Conservation (phyloP, 2,329 filamentous ascomycete genomes). For the Fusarium sp. region DNA sequence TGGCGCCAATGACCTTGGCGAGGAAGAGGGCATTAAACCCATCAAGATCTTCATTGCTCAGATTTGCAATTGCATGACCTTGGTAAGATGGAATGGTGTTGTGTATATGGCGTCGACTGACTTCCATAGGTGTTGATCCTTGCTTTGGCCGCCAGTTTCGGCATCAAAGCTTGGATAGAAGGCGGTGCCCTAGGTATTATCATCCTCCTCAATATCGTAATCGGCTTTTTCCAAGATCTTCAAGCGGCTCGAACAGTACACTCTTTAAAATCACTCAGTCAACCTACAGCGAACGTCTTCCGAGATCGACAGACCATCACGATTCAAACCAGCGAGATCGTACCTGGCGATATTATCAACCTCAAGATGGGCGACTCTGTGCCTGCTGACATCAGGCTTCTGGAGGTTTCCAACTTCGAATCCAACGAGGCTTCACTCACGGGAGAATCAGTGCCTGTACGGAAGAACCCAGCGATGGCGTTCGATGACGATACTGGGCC, state of each 20-base stretch:
- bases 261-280: slow-evolving; percentile 55
- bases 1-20: slow-evolving; percentile 72
- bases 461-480: slow-evolving; percentile 59
- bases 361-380: slow-evolving; percentile 68
- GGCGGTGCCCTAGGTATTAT: slow-evolving; percentile 68
- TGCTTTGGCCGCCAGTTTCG: slow-evolving; percentile 67
- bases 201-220: slow-evolving; percentile 67
- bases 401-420: slow-evolving; percentile 33
- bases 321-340: slow-evolving; percentile 26
- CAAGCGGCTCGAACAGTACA: slow-evolving; percentile 61
- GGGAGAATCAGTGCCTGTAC: slow-evolving; percentile 63
- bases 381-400: slow-evolving; percentile 65
- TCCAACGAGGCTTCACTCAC: slow-evolving; percentile 33
- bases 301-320: slow-evolving; percentile 30
- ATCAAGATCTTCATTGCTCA: slow-evolving; percentile 73
- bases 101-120: background rate
- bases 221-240: slow-evolving; percentile 60
- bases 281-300: slow-evolving; percentile 36
- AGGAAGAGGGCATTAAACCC: slow-evolving; percentile 68
- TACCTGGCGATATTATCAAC: slow-evolving; percentile 65
- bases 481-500: slow-evolving; percentile 55
- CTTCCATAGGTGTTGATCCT: slow-evolving; percentile 59
- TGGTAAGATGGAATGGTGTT: slow-evolving; percentile 55
- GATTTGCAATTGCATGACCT: slow-evolving; percentile 75
- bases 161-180: slow-evolving; percentile 68